These are phyloP conservation scores for Candida oleophila DNA, from an alignment of 805 yeast species.

Conservation along the genomic window DNA sequence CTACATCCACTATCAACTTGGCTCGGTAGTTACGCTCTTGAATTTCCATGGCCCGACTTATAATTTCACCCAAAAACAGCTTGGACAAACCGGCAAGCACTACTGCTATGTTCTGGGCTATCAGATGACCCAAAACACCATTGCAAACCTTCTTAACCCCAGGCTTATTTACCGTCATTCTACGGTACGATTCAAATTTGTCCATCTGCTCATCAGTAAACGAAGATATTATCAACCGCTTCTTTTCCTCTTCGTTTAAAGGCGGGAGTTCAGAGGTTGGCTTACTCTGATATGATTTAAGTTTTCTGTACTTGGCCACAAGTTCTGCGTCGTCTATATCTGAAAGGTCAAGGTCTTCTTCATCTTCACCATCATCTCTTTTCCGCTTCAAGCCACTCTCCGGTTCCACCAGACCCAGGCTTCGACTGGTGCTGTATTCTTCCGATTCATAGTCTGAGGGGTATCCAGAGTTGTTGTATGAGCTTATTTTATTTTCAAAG, in stretches of 20 bases:
- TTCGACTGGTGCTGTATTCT: constrained; percentile 1
- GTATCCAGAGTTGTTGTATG: not conserved
- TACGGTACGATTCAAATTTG: constrained; percentile 80
- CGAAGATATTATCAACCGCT: constrained; percentile 63
- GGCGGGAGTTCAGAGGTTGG: constrained; percentile 8
- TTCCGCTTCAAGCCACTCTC: constrained; percentile 3
- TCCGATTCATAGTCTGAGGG: constrained; percentile 4
- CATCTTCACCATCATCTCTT: constrained; percentile 14
- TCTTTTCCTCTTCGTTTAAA: constrained; percentile 51
- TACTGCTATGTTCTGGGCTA: constrained; percentile 76
- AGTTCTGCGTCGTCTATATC: constrained; percentile 36
- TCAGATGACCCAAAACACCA: constrained; percentile 73
- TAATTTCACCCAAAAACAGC: constrained; percentile 85
- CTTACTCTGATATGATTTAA: constrained; percentile 31
- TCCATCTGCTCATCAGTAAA: constrained; percentile 82
- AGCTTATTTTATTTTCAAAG: constrained; percentile 13
- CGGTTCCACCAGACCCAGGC: constrained; percentile 3
- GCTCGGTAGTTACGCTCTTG: constrained; percentile 56
- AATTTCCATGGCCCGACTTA: constrained; percentile 75
- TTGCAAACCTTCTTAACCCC: constrained; percentile 81
- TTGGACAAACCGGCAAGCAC: constrained; percentile 85
- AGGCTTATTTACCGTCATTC: constrained; percentile 61
- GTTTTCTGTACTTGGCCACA: constrained; percentile 26
- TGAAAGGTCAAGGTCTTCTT: constrained; percentile 25
- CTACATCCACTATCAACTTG: constrained; percentile 33